Base-by-base conservation (phyloP, 805 yeast genomes). In the Myxozyma vanderwaltii region DNA sequence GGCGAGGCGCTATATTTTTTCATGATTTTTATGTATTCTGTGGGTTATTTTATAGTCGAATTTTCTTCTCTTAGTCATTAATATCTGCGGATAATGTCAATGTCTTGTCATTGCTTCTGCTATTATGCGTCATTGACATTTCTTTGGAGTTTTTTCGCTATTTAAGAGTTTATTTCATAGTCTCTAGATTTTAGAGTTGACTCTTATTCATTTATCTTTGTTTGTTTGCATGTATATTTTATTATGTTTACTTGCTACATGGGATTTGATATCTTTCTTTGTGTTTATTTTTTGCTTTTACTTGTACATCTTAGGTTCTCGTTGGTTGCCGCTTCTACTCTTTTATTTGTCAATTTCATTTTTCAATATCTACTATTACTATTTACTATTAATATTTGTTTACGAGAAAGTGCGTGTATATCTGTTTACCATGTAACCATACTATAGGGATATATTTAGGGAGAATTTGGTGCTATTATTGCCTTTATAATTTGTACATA, bases 1-100 rank as follows among this genome's bases (percentile, higher is more conserved):
- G 35, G 8, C 48, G 36, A 46, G 50, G 50, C 50, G 50, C 50
- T 29, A 46, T 46, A 35, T 23, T 19, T 46, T 31, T 46, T 31
- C 39, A 36, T 36, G 31, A 23, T 27, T 46, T 31, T 27, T 46
- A n/a, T n/a, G n/a, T 35, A 8, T 6, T 23, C n/a, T 23, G 6
- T 23, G 35, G 33, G 15, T n/a, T n/a, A n/a, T 31, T 46, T 31
- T 29, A 26, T 46, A 10, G 50, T 46, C 33, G 47, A 33, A 13
- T 43, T 26, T 29, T 29, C 33, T 44, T 46, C 23, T 24, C n/a
- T 46, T 46, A 46, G 31, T 46, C 17, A 36, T 48, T 44, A 44
- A 44, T 44, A n/a, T 17, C 41, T 35, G 8, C 40, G 33, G 33
- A 29, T 6, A 29, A 10, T 29, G 10, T 19, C 4, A 24, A 13